A percentile compares a stretch with the other conserved stretches of the same genome.
Evolutionary conservation across 306 rosid species (phyloP).

Genomic region (Purshia tridentata): DNA sequence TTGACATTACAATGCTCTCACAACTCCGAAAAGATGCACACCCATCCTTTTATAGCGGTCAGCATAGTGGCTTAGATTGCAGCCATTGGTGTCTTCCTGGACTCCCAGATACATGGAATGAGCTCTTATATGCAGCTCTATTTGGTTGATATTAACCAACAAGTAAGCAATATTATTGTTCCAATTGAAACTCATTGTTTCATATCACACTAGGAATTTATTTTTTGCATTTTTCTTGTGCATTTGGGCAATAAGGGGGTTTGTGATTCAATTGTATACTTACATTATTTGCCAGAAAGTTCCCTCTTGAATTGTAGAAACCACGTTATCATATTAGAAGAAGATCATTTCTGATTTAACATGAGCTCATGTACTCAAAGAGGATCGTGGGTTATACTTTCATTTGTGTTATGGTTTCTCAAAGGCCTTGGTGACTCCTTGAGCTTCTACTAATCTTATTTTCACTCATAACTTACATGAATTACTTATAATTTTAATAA

Average conservation of each 20-base stretch:
- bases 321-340: too few relatives aligned
- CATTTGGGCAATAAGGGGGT: constrained; percentile 50
- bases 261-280: constrained; percentile 37
- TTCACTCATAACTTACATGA: too few relatives aligned
- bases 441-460: too few relatives aligned
- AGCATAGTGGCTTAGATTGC: constrained; percentile 55
- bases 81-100: constrained; percentile 99
- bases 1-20: constrained; percentile 75
- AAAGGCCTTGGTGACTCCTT: too few relatives aligned
- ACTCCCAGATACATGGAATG: constrained; percentile 92
- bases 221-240: constrained; percentile 28
- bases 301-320: constrained; percentile 26
- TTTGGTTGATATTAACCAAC: constrained; percentile 30
- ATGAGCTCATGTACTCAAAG: too few relatives aligned
- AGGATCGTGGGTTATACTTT: too few relatives aligned
- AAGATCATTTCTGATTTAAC: too few relatives aligned
- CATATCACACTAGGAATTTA: constrained; percentile 3
- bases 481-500: too few relatives aligned
- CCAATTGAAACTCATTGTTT: constrained; percentile 24
- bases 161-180: neutral
- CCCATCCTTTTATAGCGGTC: constrained; percentile 66
- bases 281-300: constrained; percentile 27
- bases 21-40: constrained; percentile 87
- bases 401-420: too few relatives aligned
- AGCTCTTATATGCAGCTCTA: constrained; percentile 66